Percentiles rank a stretch among this genome's conserved stretches.
These are phyloP conservation scores for Bruguiera sexangula DNA, from an alignment of 345 rosid genomes.

Conservation along the genomic window DNA sequence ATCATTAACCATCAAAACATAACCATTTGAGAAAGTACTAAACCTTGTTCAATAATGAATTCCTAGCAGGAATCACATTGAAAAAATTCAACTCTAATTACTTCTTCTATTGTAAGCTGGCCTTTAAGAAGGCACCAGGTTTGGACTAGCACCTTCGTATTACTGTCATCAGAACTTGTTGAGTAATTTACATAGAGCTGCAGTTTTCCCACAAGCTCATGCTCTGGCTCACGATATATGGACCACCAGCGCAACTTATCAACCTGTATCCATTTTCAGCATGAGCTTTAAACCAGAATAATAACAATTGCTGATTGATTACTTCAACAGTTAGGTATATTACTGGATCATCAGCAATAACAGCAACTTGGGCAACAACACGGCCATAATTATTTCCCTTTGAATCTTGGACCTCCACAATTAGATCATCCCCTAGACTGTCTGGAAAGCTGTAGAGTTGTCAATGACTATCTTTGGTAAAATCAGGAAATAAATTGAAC, in stretches of 20 bases:
- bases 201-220: slow-evolving; percentile 79
- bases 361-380: slow-evolving; percentile 83
- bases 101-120: not conserved
- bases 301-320: not conserved
- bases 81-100: not conserved
- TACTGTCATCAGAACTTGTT: slow-evolving; percentile 74
- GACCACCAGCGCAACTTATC: slow-evolving; percentile 97
- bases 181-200: slow-evolving; percentile 81
- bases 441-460: slow-evolving; percentile 82
- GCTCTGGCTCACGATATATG: slow-evolving; percentile 86
- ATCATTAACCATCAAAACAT: not conserved
- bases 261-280: slow-evolving; percentile 44
- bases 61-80: not conserved
- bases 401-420: slow-evolving; percentile 83
- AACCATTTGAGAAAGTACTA: not conserved
- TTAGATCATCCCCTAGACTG: slow-evolving; percentile 85
- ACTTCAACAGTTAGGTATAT: not conserved
- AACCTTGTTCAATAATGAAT: not conserved
- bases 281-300: slow-evolving; percentile 6
- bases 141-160: slow-evolving; percentile 53
- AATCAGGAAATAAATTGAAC: slow-evolving; percentile 4
- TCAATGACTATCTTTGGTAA: slow-evolving; percentile 1
- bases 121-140: not conserved
- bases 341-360: slow-evolving; percentile 72
- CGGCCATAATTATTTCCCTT: slow-evolving; percentile 86